These are phyloP conservation scores for Samsoniella hepiali DNA, from an alignment of 2,329 filamentous ascomycete genomes.

Conservation along the genomic window DNA sequence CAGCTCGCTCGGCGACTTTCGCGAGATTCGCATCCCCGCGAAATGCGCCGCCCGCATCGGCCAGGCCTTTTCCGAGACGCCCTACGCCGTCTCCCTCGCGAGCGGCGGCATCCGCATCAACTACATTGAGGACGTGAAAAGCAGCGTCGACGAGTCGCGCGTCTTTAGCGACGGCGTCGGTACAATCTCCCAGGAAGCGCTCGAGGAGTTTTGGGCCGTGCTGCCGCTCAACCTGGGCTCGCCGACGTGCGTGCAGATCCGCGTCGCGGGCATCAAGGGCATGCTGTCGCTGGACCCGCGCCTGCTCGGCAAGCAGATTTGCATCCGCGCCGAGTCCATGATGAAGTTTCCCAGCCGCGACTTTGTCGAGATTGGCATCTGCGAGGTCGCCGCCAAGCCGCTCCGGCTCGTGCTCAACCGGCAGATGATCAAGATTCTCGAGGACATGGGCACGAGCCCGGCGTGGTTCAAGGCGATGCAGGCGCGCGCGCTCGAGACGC, in stretches of 20 bases:
- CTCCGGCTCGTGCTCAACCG: conserved; percentile 71
- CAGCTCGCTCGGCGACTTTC: conserved; percentile 48
- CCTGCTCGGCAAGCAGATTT: conserved; percentile 55
- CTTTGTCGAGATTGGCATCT: conserved; percentile 63
- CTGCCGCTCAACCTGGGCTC: conserved; percentile 46
- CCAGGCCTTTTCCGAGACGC: conserved; percentile 73
- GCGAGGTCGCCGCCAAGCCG: conserved; percentile 63
- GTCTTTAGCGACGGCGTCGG: conserved; percentile 80
- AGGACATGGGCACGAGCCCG: conserved; percentile 64
- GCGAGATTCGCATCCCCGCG: conserved; percentile 49
- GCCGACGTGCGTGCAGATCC: conserved; percentile 71
- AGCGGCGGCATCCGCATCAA: conserved; percentile 33
- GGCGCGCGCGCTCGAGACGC: conserved; percentile 53
- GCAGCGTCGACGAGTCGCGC: conserved; percentile 40
- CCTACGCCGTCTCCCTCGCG: conserved; percentile 54
- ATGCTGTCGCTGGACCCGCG: conserved; percentile 69
- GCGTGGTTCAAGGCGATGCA: conserved; percentile 65
- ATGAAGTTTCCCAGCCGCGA: conserved; percentile 65
- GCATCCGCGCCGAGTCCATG: conserved; percentile 69
- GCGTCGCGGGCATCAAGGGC: conserved; percentile 72
- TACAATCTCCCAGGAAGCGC: conserved; percentile 61
- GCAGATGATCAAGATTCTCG: conserved; percentile 80
- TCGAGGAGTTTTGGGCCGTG: conserved; percentile 56
- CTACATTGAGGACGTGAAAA: conserved; percentile 51
- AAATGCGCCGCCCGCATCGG: conserved; percentile 59